These are phyloP conservation scores for Fragosphaeria purpurea DNA, from an alignment of 2,329 filamentous ascomycete species.

Conservation along the genomic window DNA sequence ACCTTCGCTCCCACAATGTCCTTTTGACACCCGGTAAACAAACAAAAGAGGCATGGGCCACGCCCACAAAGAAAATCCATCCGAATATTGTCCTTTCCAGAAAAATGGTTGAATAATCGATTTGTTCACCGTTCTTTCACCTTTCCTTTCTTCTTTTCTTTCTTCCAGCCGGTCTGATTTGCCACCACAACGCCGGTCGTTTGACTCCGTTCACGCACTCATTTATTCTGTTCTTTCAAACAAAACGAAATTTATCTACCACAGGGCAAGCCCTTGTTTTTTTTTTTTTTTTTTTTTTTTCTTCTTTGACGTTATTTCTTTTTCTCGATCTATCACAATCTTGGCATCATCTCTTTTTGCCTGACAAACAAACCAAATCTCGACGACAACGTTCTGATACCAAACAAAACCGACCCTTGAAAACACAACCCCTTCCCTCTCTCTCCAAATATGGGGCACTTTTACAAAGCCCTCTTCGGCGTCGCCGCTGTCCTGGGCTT, in stretches of 20 bases:
- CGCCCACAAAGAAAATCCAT: background rate
- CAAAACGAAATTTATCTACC: background rate
- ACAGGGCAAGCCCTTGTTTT: background rate
- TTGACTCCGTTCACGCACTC: slow-evolving; percentile 3
- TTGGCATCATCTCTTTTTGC: too few relatives aligned
- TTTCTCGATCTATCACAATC: background rate
- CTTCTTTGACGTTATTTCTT: background rate
- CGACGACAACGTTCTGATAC: slow-evolving; percentile 1
- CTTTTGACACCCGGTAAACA: background rate
- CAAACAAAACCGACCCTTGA: background rate
- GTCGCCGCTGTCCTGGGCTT: background rate
- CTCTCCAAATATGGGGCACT: slow-evolving; percentile 7
- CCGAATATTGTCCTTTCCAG: background rate
- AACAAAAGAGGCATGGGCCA: too few relatives aligned
- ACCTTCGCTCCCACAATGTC: slow-evolving; percentile 1
- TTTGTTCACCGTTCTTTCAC: background rate
- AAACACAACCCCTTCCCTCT: background rate
- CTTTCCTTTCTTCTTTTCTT: slow-evolving; percentile 1
- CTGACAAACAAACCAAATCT: background rate
- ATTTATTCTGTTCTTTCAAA: background rate
- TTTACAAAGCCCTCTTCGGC: background rate
- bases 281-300: background rate
- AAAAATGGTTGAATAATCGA: slow-evolving; percentile 1
- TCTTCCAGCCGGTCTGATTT: slow-evolving; percentile 9
- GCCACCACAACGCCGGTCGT: slow-evolving; percentile 10